These are phyloP conservation scores for Cenchrus purpureus DNA, from an alignment of 176 grass and related monocot species.

Conservation along the genomic window DNA sequence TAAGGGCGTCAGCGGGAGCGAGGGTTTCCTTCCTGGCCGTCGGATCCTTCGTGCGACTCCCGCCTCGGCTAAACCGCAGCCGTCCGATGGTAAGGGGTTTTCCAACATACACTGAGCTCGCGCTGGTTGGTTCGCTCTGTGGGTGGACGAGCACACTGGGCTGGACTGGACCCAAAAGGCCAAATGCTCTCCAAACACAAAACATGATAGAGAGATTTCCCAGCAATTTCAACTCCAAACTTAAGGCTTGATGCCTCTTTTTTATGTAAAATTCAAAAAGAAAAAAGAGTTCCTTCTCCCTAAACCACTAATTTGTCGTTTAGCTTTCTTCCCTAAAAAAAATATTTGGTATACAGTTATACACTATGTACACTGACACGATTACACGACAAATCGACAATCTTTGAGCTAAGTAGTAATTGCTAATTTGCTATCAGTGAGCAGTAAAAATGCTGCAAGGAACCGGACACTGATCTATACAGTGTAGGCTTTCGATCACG, in stretches of 20 bases:
- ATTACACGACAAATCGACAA: no score
- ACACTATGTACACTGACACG: no score
- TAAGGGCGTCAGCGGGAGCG: background rate
- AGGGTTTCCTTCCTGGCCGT: conserved; percentile 13
- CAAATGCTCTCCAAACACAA: background rate
- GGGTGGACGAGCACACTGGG: background rate
- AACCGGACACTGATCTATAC: background rate
- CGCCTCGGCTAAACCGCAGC: background rate
- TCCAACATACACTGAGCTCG: background rate
- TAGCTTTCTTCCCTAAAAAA: no score
- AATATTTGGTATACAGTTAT: no score
- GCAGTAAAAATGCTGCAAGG: background rate
- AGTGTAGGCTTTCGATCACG: background rate
- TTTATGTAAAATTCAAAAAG: no score
- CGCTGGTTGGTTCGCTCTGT: background rate
- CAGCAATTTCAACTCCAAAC: background rate
- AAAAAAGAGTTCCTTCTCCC: background rate
- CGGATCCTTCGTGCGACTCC: background rate
- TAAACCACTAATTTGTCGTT: no score
- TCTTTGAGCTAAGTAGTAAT: no score
- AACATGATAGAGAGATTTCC: background rate
- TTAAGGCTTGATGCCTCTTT: background rate
- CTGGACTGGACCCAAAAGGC: background rate
- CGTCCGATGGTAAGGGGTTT: background rate
- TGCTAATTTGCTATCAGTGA: no score